Evolutionary conservation across 2,329 filamentous ascomycete species (phyloP), one percentile per base, ranked within the genome.

Genomic region (Botryotinia globosa): DNA sequence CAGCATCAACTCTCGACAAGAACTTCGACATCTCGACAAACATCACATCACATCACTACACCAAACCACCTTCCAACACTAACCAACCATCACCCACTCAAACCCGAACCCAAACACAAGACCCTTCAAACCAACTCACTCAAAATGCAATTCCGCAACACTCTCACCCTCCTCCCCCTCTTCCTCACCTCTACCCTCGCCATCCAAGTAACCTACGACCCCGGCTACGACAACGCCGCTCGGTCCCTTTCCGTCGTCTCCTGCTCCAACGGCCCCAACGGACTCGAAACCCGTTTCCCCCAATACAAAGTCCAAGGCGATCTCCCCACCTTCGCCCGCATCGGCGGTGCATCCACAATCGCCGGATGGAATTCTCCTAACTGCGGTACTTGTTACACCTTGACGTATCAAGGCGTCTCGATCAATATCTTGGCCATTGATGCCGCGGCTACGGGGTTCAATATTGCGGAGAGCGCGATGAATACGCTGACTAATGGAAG

Each of bases 221-320:
- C 83, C n/a, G 89, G 86, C 79, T 96, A 93, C 83, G 92, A 94
- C 80, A 83, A 90, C 75, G 81, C 80, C 62, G 76, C 77, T 73
- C 86, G 88, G 73, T 84, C 87, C 62, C 81, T 94, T 72, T 84
- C 82, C 48, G 81, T 78, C 7, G 85, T 94, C 63, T 80, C 89
- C 74, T 93, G 91, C 86, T 91, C 89, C 54, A 88, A 93, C 79
- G 91, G 91, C 69, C 65, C 75, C 74, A 90, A 92, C 82, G 91
- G 91, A 73, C 85, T 93, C 74, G 87, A 87, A 75, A 89, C 86
- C 77, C 86, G 84, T 37, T 58, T 42, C 22, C 64, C 64, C 4
- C 75, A 75, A 61, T 79, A 87, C 87, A 79, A 82, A 71, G 88
- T 82, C 1, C 87, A 89, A 81, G 84, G 84, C 72, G 78, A 84